Evolutionary conservation across 805 yeast genomes (phyloP).

Genomic region (Metschnikowia orientalis): DNA sequence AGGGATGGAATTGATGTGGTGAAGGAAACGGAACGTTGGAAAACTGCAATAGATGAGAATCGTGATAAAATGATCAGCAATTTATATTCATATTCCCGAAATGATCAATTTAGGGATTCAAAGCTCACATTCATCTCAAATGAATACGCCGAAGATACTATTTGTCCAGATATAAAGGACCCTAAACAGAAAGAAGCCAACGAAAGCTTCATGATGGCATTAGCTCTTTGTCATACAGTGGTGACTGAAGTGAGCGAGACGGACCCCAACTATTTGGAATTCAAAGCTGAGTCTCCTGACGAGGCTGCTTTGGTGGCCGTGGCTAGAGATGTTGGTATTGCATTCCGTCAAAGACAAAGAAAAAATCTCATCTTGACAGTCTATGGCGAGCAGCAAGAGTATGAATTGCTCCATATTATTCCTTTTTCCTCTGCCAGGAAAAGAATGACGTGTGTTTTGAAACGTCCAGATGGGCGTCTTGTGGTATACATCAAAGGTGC

Average conservation of each 20-base stretch:
- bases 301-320: slow-evolving; percentile 76
- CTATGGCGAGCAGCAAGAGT: slow-evolving; percentile 44
- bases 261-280: slow-evolving; percentile 41
- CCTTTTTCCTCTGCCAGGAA: slow-evolving; percentile 70
- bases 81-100: slow-evolving; percentile 29
- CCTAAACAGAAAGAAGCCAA: slow-evolving; percentile 42
- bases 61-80: slow-evolving; percentile 43
- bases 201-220: slow-evolving; percentile 56
- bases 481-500: slow-evolving; percentile 68
- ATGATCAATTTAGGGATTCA: slow-evolving; percentile 46
- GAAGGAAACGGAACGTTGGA: slow-evolving; percentile 55
- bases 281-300: slow-evolving; percentile 81
- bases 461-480: slow-evolving; percentile 37
- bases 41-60: slow-evolving; percentile 49
- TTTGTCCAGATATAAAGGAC: slow-evolving; percentile 26
- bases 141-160: slow-evolving; percentile 52
- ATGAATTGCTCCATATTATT: slow-evolving; percentile 50
- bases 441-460: slow-evolving; percentile 72
- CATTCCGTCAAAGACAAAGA: slow-evolving; percentile 51
- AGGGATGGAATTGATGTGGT: slow-evolving; percentile 75
- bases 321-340: slow-evolving; percentile 70
- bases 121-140: slow-evolving; percentile 58
- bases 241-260: slow-evolving; percentile 50
- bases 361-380: slow-evolving; percentile 40
- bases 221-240: slow-evolving; percentile 74